These are phyloP conservation scores for Thermomucor indicae-seudaticae DNA, from an alignment of 371 early-diverging fungal genomes.

Conservation along the genomic window DNA sequence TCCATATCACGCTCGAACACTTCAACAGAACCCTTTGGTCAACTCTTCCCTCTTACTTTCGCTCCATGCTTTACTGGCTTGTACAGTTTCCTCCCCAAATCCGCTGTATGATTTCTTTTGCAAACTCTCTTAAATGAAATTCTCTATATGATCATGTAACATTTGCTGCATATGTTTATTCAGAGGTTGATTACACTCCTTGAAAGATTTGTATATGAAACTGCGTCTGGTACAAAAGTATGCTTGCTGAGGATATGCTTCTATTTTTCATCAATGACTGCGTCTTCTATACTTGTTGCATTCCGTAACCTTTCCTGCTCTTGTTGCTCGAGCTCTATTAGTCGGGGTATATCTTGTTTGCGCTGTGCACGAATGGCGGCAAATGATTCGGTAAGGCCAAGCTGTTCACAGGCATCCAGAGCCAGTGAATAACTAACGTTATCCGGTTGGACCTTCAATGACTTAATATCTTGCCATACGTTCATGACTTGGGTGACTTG, in stretches of 20 bases:
- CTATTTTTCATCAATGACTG: neutral
- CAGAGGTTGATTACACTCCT: too few species aligned
- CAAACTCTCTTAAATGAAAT: too few species aligned
- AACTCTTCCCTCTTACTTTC: too few species aligned
- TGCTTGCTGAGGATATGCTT: neutral
- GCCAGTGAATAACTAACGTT: slow-evolving; percentile 26
- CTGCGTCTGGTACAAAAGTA: too few species aligned
- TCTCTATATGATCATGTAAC: too few species aligned
- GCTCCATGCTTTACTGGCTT: too few species aligned
- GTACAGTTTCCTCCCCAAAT: too few species aligned
- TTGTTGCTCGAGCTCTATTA: slow-evolving; percentile 13
- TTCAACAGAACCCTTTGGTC: too few species aligned
- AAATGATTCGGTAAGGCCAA: slow-evolving; percentile 29
- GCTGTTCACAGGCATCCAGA: slow-evolving; percentile 33
- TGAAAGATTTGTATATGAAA: too few species aligned
- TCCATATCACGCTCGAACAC: too few species aligned
- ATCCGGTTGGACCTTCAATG: slow-evolving; percentile 22
- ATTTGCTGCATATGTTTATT: too few species aligned
- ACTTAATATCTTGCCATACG: slow-evolving; percentile 45
- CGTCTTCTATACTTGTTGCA: neutral
- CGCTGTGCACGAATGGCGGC: slow-evolving; percentile 26
- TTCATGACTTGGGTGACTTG: slow-evolving; percentile 35
- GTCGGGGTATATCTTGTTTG: slow-evolving; percentile 22
- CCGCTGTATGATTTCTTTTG: too few species aligned
- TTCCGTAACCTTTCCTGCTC: slow-evolving; percentile 2